Conservation (phyloP, 2,329 filamentous ascomycete genomes). For the Fusarium concolor region DNA sequence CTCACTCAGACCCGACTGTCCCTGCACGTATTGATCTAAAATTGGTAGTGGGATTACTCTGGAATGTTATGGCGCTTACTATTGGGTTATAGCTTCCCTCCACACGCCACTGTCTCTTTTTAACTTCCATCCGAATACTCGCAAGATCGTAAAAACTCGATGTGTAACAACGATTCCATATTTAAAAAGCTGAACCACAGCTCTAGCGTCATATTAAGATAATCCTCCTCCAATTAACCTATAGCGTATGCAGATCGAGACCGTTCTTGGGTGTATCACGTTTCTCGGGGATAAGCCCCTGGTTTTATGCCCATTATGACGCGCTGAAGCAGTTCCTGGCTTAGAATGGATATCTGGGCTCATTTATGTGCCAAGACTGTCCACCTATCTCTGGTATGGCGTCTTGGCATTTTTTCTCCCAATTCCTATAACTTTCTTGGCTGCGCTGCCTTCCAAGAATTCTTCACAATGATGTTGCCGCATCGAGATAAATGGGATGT, state of each 20-base stretch:
- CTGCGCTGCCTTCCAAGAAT: rapidly evolving
- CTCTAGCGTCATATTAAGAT: not conserved
- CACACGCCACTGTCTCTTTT: not conserved
- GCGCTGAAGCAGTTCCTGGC: no score
- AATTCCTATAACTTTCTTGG: not conserved
- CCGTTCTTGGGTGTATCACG: not conserved
- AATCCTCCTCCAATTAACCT: not conserved
- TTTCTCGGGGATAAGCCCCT: not conserved
- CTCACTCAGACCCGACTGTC: not conserved
- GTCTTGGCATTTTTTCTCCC: not conserved
- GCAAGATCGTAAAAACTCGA: not conserved
- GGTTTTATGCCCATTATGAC: not conserved
- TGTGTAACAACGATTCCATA: not conserved
- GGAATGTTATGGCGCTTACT: not conserved
- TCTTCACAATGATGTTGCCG: conserved; percentile 9
- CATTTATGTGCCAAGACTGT: not conserved
- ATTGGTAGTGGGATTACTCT: not conserved
- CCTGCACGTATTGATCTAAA: not conserved
- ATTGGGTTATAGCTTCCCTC: not conserved
- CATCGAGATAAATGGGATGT: conserved; percentile 8
- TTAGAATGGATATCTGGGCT: not conserved
- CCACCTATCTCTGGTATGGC: no score
- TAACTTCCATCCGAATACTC: not conserved
- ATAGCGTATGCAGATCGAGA: not conserved
- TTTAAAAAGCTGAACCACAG: not conserved